A percentile compares a stretch with the other conserved stretches of the same genome.
phyloP scores from a whole-genome alignment of 805 yeast species.

The Torulaspora indica region DNA sequence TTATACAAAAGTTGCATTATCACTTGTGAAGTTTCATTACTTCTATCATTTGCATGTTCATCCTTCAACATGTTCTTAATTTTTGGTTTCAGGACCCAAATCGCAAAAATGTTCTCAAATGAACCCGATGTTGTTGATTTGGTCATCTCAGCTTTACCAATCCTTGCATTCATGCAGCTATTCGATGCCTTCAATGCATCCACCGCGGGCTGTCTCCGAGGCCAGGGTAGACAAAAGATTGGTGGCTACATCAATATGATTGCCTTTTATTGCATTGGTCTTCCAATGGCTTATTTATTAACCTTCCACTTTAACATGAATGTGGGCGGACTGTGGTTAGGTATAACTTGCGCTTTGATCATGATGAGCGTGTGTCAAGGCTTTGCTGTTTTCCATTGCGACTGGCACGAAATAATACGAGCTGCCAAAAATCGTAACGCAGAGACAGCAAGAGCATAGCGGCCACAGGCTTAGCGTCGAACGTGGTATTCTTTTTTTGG shows the following conservation, averaged over 20 bases:
- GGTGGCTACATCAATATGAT: constrained; percentile 38
- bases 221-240: constrained; percentile 55
- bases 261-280: constrained; percentile 47
- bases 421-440: constrained; percentile 31
- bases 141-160: constrained; percentile 51
- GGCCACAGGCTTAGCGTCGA: background rate
- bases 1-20: constrained; percentile 42
- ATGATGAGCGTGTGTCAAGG: constrained; percentile 36
- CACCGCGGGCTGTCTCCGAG: constrained; percentile 71
- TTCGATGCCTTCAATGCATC: constrained; percentile 66
- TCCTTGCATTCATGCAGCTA: constrained; percentile 64
- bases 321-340: constrained; percentile 62
- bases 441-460: constrained; percentile 16
- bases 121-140: constrained; percentile 53
- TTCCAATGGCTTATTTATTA: constrained; percentile 54
- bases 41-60: constrained; percentile 40
- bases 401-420: constrained; percentile 29
- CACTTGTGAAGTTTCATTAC: constrained; percentile 43
- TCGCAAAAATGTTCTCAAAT: constrained; percentile 54
- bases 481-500: constrained; percentile 1
- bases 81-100: constrained; percentile 39
- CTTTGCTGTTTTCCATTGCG: constrained; percentile 34
- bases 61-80: constrained; percentile 45
- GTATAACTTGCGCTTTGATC: constrained; percentile 37
- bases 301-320: constrained; percentile 49